Percentiles rank a stretch among this genome's conserved stretches.
Evolutionary conservation across 2,329 filamentous ascomycete genomes (phyloP).

Genomic region (Cladosporium halotolerans): DNA sequence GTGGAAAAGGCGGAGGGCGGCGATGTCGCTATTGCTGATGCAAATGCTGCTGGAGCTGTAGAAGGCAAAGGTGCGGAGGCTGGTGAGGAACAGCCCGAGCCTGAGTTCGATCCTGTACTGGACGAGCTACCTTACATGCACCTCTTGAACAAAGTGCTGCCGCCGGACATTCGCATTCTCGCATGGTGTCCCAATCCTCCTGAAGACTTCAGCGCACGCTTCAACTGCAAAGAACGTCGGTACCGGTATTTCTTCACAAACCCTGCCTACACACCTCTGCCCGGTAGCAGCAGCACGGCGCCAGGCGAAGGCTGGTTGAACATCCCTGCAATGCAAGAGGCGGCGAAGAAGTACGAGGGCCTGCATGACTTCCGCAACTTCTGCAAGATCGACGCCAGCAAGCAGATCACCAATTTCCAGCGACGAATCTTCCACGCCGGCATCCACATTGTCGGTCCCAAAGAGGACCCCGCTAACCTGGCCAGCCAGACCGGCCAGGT

Average conservation of each 20-base stretch:
- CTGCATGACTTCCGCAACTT: conserved; percentile 94
- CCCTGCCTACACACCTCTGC: conserved; percentile 70
- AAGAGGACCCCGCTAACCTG: conserved; percentile 32
- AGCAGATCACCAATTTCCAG: conserved; percentile 80
- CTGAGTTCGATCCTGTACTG: conserved; percentile 57
- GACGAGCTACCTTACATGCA: conserved; percentile 82
- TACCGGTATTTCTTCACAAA: conserved; percentile 99
- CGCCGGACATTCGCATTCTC: conserved; percentile 79
- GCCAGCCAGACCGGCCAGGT: conserved; percentile 6
- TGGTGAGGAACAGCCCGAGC: conserved; percentile 12
- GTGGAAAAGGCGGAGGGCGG: conserved; percentile 12
- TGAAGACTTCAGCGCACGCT: conserved; percentile 76
- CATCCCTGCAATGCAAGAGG: conserved; percentile 77
- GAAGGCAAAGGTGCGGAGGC: conserved; percentile 12
- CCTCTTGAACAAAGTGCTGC: conserved; percentile 79
- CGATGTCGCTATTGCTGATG: conserved; percentile 11
- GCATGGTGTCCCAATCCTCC: conserved; percentile 89
- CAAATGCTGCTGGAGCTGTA: conserved; percentile 11
- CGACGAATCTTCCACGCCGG: conserved; percentile 73
- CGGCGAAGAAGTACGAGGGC: conserved; percentile 73
- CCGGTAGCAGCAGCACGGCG: conserved; percentile 26
- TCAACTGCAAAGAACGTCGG: conserved; percentile 82
- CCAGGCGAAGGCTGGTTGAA: conserved; percentile 68
- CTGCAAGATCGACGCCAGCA: conserved; percentile 85
- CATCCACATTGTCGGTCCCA: conserved; percentile 58